phyloP scores from a whole-genome alignment of 257 asterid genomes.

The Gynochthodes officinalis region DNA sequence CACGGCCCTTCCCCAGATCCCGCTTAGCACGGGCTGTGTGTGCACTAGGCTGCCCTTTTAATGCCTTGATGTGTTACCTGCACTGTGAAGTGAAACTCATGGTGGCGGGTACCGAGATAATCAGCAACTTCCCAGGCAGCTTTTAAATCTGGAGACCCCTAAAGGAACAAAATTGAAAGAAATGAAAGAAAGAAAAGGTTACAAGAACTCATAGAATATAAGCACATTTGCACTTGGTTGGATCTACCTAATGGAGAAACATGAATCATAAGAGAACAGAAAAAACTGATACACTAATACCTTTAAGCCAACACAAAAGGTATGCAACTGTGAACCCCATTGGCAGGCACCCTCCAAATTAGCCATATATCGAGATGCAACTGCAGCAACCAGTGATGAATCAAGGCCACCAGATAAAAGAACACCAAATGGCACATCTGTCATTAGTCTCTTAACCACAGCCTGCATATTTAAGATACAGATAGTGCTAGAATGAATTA shows the following conservation, averaged over 20 bases:
- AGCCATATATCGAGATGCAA: conserved; percentile 87
- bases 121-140: conserved; percentile 99
- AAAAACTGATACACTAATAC: conserved; percentile 29
- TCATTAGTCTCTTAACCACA: conserved; percentile 90
- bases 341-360: conserved; percentile 61
- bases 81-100: conserved; percentile 90
- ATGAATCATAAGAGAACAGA: neutral
- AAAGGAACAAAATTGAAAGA: conserved; percentile 8
- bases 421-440: conserved; percentile 99
- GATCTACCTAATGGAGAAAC: neutral
- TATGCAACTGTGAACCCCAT: conserved; percentile 90
- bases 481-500: conserved; percentile 13
- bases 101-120: conserved; percentile 94
- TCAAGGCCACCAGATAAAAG: conserved; percentile 98
- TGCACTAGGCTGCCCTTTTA: too few relatives aligned
- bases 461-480: conserved; percentile 49
- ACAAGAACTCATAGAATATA: neutral
- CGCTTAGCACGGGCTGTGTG: too few relatives aligned
- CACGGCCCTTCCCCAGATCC: too few relatives aligned
- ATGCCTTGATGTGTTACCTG: too few relatives aligned
- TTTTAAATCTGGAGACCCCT: conserved; percentile 95
- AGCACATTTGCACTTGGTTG: neutral
- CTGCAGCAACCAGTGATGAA: conserved; percentile 98
- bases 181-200: neutral
- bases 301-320: conserved; percentile 88